phyloP scores from a whole-genome alignment of 1,284 basidiomycete species.

The Melampsora larici-populina region DNA sequence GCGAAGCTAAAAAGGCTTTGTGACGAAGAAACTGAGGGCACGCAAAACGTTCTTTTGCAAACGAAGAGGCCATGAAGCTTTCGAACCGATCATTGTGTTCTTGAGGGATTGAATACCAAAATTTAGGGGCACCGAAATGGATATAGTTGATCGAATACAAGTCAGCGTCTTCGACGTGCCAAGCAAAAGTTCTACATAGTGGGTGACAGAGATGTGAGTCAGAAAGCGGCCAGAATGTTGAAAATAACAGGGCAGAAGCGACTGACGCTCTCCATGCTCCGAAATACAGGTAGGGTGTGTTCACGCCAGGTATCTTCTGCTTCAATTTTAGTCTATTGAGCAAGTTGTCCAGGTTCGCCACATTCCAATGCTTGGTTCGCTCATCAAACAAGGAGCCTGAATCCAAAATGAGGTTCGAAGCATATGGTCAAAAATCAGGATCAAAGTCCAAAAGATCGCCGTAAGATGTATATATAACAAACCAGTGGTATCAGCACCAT shows the following conservation, averaged over 20 bases:
- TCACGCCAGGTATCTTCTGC: slow-evolving; percentile 77
- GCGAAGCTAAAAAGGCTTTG: slow-evolving; percentile 92
- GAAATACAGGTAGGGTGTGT: slow-evolving; percentile 95
- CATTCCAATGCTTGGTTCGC: slow-evolving; percentile 82
- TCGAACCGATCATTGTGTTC: slow-evolving; percentile 73
- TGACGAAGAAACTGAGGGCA: slow-evolving; percentile 94
- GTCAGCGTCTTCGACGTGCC: slow-evolving; percentile 89
- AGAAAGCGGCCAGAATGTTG: background rate
- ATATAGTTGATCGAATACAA: slow-evolving; percentile 98
- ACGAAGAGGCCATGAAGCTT: slow-evolving; percentile 77
- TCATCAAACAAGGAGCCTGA: slow-evolving; percentile 77
- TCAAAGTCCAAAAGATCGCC: slow-evolving; percentile 46
- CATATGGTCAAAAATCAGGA: slow-evolving; percentile 6
- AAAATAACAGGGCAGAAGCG: slow-evolving; percentile 46
- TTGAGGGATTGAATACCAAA: slow-evolving; percentile 96
- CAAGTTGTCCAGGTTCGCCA: slow-evolving; percentile 80
- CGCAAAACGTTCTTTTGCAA: slow-evolving; percentile 74
- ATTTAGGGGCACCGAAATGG: slow-evolving; percentile 92
- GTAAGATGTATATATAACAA: slow-evolving; percentile 34
- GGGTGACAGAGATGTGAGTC: background rate
- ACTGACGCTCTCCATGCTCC: slow-evolving; percentile 95
- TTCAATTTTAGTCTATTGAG: slow-evolving; percentile 74
- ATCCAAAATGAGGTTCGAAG: slow-evolving; percentile 27
- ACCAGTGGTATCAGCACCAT: slow-evolving; percentile 92
- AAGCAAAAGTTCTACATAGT: slow-evolving; percentile 62